These are phyloP conservation scores for Corchorus capsularis DNA, from an alignment of 345 rosid species.

Conservation along the genomic window DNA sequence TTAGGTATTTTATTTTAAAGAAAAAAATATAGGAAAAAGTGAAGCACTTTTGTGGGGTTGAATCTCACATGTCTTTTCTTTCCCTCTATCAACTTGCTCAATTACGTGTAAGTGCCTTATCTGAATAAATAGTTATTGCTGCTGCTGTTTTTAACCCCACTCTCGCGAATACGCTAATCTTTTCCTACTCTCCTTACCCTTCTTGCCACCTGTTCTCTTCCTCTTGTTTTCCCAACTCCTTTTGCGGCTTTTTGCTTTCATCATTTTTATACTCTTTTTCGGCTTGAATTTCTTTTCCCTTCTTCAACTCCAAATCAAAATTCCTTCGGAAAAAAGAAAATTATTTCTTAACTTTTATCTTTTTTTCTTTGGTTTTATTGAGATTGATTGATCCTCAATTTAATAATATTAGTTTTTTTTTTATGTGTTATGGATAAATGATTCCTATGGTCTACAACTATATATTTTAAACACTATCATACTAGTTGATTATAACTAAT, in stretches of 20 bases:
- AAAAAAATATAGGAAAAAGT: slow-evolving; percentile 9
- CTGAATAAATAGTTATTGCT: slow-evolving; percentile 22
- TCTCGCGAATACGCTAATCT: neutral
- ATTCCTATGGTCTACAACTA: too few relatives aligned
- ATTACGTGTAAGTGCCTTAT: slow-evolving; percentile 28
- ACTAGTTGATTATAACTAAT: neutral
- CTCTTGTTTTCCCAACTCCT: neutral
- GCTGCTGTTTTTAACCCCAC: neutral
- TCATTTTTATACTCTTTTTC: too few relatives aligned
- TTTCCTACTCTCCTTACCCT: neutral
- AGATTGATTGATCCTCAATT: too few relatives aligned
- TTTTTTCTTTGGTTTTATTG: neutral
- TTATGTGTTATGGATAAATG: too few relatives aligned
- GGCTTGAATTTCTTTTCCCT: neutral
- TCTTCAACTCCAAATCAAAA: too few relatives aligned
- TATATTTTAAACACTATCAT: too few relatives aligned
- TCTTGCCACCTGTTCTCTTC: neutral
- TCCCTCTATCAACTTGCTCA: slow-evolving; percentile 11
- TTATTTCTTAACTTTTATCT: neutral
- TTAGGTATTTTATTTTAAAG: neutral
- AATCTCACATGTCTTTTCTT: slow-evolving; percentile 35
- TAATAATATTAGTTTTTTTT: too few relatives aligned
- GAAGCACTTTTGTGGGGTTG: slow-evolving; percentile 36
- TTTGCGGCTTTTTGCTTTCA: too few relatives aligned
- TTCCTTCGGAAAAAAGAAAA: too few relatives aligned